phyloP scores from a whole-genome alignment of 225 moss, liverwort and hornwort genomes.

The Bryoerythrophyllum caledonicum region DNA sequence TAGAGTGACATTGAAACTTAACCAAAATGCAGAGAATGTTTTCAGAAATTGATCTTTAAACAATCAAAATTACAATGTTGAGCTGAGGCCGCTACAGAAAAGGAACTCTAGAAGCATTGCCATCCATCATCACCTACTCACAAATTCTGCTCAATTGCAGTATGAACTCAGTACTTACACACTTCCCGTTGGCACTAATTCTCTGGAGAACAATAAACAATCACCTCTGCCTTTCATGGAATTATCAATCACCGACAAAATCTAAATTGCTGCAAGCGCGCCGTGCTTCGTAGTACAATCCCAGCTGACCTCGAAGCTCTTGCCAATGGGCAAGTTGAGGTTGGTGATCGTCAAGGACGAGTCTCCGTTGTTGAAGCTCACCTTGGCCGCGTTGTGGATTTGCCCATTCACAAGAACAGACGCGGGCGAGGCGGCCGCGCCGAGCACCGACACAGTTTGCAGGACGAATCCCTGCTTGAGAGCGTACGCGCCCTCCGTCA shows the following conservation, averaged over 20 bases:
- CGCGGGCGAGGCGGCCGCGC: slow-evolving; percentile 29
- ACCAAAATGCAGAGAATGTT: background rate
- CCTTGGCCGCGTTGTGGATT: background rate
- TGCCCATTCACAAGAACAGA: slow-evolving; percentile 3
- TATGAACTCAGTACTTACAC: background rate
- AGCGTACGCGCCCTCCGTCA: slow-evolving; percentile 55
- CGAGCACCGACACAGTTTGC: slow-evolving; percentile 44
- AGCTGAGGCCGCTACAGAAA: background rate
- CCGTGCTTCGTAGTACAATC: slow-evolving; percentile 1
- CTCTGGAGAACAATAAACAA: background rate
- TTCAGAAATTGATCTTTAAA: background rate
- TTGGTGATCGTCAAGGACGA: slow-evolving; percentile 32
- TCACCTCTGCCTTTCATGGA: background rate
- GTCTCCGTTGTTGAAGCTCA: background rate
- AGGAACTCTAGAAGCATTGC: background rate
- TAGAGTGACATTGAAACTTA: too few species aligned
- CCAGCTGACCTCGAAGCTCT: slow-evolving; percentile 44
- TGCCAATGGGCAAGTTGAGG: slow-evolving; percentile 46
- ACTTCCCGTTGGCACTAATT: slow-evolving; percentile 1
- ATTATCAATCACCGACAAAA: background rate
- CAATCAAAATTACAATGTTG: background rate
- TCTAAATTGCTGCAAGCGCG: slow-evolving; percentile 16
- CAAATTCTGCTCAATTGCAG: background rate
- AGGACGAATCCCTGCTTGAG: slow-evolving; percentile 41
- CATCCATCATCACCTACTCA: background rate